Percentiles rank a stretch among this genome's conserved stretches.
Evolutionary conservation across 2,329 filamentous ascomycete genomes (phyloP).

Genomic region (Verticillium longisporum): DNA sequence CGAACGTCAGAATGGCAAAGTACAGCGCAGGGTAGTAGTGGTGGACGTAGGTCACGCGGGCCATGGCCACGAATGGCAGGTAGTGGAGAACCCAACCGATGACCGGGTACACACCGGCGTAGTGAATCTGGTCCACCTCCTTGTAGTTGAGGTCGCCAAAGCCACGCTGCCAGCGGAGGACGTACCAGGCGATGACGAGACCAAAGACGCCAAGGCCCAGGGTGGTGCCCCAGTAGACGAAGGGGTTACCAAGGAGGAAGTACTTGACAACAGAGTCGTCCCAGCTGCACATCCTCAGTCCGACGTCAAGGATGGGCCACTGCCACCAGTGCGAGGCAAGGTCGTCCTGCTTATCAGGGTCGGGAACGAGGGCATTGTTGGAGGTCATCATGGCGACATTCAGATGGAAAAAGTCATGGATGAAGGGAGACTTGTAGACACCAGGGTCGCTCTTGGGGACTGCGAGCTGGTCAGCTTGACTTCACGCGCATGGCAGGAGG

Average conservation of each 20-base stretch:
- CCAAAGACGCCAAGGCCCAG: constrained; percentile 67
- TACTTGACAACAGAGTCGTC: constrained; percentile 94
- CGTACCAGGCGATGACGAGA: constrained; percentile 72
- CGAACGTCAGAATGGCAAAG: constrained; percentile 85
- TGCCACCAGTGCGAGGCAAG: constrained; percentile 97
- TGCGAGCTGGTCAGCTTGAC: background rate
- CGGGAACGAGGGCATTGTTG: constrained; percentile 95
- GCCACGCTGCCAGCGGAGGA: constrained; percentile 92
- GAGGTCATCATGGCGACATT: constrained; percentile 99
- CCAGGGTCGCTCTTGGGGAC: constrained; percentile 84
- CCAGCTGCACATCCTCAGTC: constrained; percentile 98
- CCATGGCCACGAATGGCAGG: constrained; percentile 93
- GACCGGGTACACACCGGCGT: constrained; percentile 83
- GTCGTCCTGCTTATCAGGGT: constrained; percentile 98
- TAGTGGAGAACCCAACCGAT: constrained; percentile 97
- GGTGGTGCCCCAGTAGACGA: constrained; percentile 94
- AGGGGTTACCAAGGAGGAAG: constrained; percentile 93
- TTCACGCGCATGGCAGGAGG: background rate
- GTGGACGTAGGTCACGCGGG: constrained; percentile 96
- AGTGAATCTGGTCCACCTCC: constrained; percentile 93
- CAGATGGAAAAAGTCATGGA: constrained; percentile 94
- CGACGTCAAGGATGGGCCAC: constrained; percentile 93
- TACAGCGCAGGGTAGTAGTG: constrained; percentile 99
- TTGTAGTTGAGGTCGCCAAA: constrained; percentile 71
- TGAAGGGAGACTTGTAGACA: constrained; percentile 92